Percentiles rank a stretch among this genome's conserved stretches.
These are phyloP conservation scores for Cordyceps tenuipes DNA, from an alignment of 2,329 filamentous ascomycete species.

Conservation along the genomic window DNA sequence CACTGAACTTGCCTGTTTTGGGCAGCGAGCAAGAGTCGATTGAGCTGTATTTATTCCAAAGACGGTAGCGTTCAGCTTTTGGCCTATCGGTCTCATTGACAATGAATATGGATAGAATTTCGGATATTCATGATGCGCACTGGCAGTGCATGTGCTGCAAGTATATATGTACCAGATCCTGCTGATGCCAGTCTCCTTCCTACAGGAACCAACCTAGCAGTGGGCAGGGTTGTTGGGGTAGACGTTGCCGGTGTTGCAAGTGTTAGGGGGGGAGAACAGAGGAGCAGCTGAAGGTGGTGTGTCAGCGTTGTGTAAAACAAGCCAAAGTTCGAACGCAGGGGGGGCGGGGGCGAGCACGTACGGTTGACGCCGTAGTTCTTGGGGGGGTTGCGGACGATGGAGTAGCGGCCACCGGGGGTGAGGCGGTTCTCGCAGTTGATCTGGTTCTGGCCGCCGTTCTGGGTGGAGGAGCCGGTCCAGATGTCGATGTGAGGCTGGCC, in stretches of 20 bases:
- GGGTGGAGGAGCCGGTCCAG: constrained; percentile 16
- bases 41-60: constrained; percentile 45
- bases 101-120: not conserved
- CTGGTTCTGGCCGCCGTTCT: constrained; percentile 16
- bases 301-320: not conserved
- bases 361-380: constrained; percentile 17
- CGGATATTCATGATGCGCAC: not conserved
- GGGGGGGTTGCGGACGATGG: constrained; percentile 17
- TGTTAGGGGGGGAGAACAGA: constrained; percentile 16
- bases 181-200: not conserved
- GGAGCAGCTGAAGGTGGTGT: constrained; percentile 11
- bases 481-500: constrained; percentile 18
- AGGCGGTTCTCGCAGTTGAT: constrained; percentile 17
- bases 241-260: constrained; percentile 17
- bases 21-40: constrained; percentile 36
- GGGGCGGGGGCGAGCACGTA: not conserved
- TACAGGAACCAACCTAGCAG: constrained; percentile 12
- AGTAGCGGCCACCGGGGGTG: constrained; percentile 15
- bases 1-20: constrained; percentile 38
- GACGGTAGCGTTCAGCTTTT: constrained; percentile 14
- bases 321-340: not conserved
- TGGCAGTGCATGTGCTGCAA: not conserved
- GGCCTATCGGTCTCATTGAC: not conserved
- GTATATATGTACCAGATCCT: not conserved
- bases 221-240: constrained; percentile 18